These are phyloP conservation scores for Epithele typhae DNA, from an alignment of 768 basidiomycete species.

Conservation along the genomic window DNA sequence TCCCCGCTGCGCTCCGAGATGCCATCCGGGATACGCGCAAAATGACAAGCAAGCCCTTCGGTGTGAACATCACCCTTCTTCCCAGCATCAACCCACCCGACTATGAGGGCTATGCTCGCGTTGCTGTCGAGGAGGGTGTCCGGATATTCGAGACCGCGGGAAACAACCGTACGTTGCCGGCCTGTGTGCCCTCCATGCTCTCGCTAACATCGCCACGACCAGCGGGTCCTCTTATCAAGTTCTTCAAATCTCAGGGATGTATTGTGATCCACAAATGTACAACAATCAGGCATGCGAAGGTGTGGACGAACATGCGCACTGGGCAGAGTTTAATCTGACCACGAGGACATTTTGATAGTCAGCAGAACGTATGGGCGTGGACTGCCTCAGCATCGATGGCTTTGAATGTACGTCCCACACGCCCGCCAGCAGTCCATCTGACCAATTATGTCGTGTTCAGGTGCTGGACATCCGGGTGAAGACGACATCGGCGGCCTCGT, in stretches of 20 bases:
- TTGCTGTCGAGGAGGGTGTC: slow-evolving; percentile 84
- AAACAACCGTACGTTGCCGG: slow-evolving; percentile 73
- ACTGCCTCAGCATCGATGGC: slow-evolving; percentile 84
- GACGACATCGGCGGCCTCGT: slow-evolving; percentile 89
- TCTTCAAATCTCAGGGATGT: slow-evolving; percentile 74
- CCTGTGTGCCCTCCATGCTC: not conserved
- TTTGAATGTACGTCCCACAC: slow-evolving; percentile 63
- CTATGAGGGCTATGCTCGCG: slow-evolving; percentile 79
- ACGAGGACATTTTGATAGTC: slow-evolving; percentile 32
- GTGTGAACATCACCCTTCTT: slow-evolving; percentile 83
- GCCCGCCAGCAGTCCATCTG: not conserved
- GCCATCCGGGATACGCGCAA: slow-evolving; percentile 77
- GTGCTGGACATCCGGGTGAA: slow-evolving; percentile 93
- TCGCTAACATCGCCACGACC: not conserved
- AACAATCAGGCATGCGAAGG: slow-evolving; percentile 80
- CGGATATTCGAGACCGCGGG: slow-evolving; percentile 91
- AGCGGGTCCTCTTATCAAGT: slow-evolving; percentile 78
- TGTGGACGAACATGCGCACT: slow-evolving; percentile 25
- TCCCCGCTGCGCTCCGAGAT: slow-evolving; percentile 68
- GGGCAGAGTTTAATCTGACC: too few relatives aligned
- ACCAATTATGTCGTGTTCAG: slow-evolving; percentile 33
- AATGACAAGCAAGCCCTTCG: slow-evolving; percentile 72
- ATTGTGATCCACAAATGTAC: slow-evolving; percentile 91
- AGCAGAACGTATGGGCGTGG: slow-evolving; percentile 77
- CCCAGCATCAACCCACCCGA: slow-evolving; percentile 90